Base-by-base conservation (phyloP, 768 basidiomycete genomes). In the Suillus plorans region DNA sequence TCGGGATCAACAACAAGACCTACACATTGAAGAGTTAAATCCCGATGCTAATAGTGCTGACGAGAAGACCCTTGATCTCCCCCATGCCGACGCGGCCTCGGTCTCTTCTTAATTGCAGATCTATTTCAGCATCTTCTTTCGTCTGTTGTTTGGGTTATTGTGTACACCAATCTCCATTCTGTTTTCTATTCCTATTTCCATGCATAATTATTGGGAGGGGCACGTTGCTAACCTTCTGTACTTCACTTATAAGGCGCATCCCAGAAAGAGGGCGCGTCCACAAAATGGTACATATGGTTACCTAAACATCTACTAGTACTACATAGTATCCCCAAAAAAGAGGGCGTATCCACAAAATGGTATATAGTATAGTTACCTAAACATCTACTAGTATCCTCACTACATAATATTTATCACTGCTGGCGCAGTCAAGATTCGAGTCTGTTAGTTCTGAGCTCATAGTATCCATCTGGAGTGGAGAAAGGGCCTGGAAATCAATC, bases 1-100 rank as follows among this genome's bases (percentile, higher is more conserved):
- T 39, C 65, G 59, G 56, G 55, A 52, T 34, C 62, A 65, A 18
- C 42, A 5, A 16, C 61, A 58, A 36, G 47, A 13, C 12, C 31
- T 2, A 9, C 64, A 13, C 20, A 31, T 60, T 44, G 73, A 74
- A n/a, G 67, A 71, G 12, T n/a, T 56, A 5, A 25, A 16, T 39
- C 8, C 37, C 25, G 18, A 39, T 58, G 10, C 36, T 37, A 10
- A 10, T 8, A 41, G 8, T 10, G 6, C 22, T 8, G 57, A 28
- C 18, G 57, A 58, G 9, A 58, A 58, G 1, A 10, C 25, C 14
- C 9, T 3, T 28, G 39, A 58, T 10, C 5, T 41, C 22, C 39
- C 57, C 9, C 57, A 28, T 22, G 10, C 39, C 22, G 57, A 28
- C 16, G 8, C 8, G 9, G 9, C 8, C 9, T 12, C 8, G 9